phyloP scores from a whole-genome alignment of 2,329 filamentous ascomycete genomes.

The Zalaria sp. region DNA sequence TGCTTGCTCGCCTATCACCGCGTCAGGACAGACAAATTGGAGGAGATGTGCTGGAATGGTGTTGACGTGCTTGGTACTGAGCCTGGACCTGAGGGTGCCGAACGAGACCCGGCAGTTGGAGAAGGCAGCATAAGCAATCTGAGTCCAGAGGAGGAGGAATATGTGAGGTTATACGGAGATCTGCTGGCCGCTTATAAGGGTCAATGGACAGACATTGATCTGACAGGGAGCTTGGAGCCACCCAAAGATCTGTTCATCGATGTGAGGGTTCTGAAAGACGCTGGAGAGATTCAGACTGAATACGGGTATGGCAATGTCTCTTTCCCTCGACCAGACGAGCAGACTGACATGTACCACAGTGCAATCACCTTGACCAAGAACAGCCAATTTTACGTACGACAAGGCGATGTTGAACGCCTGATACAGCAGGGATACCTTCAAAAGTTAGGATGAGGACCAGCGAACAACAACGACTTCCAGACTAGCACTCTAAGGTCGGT shows the following conservation, averaged over 20 bases:
- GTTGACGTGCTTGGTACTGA: constrained; percentile 62
- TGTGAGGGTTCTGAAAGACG: constrained; percentile 88
- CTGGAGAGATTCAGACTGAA: constrained; percentile 96
- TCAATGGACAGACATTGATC: constrained; percentile 93
- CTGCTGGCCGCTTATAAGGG: constrained; percentile 93
- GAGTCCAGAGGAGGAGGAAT: constrained; percentile 93
- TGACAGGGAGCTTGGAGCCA: constrained; percentile 86
- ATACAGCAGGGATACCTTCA: constrained; percentile 93
- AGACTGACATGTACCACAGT: constrained; percentile 31
- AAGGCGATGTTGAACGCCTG: constrained; percentile 86
- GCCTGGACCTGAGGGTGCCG: constrained; percentile 36
- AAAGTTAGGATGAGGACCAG: constrained; percentile 54
- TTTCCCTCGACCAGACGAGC: not conserved
- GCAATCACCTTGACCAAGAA: constrained; percentile 95
- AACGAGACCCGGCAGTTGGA: constrained; percentile 17
- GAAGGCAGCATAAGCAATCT: constrained; percentile 47
- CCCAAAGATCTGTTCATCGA: constrained; percentile 96
- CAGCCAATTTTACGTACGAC: constrained; percentile 92
- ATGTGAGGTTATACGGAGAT: constrained; percentile 82
- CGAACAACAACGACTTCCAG: no score
- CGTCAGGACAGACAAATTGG: constrained; percentile 77
- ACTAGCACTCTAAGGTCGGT: no score
- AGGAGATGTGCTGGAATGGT: constrained; percentile 87
- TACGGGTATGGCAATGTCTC: constrained; percentile 57
- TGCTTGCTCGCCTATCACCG: constrained; percentile 91